A percentile compares a stretch with the other conserved stretches of the same genome.
Evolutionary conservation across 768 basidiomycete species (phyloP).

Genomic region (Lepiota brunneoincarnata): DNA sequence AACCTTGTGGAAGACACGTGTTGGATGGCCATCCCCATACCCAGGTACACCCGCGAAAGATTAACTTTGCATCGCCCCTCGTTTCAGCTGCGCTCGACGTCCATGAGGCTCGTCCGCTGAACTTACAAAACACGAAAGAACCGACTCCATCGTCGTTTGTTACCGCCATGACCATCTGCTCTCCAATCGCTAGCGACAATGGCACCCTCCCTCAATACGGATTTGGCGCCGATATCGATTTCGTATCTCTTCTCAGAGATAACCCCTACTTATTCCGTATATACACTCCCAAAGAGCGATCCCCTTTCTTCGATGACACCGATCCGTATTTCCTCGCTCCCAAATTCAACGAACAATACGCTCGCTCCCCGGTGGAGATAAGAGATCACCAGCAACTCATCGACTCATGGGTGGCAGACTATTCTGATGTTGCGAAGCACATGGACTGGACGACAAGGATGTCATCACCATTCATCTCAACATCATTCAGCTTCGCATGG

Average conservation of each 20-base stretch:
- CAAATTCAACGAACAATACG: slow-evolving; percentile 53
- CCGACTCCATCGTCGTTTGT: not conserved
- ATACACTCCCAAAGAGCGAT: slow-evolving; percentile 67
- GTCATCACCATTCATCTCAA: slow-evolving; percentile 67
- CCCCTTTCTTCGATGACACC: slow-evolving; percentile 48
- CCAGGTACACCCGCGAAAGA: not conserved
- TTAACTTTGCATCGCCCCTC: not conserved
- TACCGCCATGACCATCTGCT: slow-evolving; percentile 25
- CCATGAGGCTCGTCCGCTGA: slow-evolving; percentile 29
- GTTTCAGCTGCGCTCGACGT: slow-evolving; percentile 28
- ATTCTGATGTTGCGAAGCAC: slow-evolving; percentile 63
- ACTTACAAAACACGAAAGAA: slow-evolving; percentile 10
- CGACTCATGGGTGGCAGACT: slow-evolving; percentile 39
- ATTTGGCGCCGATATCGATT: slow-evolving; percentile 61
- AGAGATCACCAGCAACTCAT: slow-evolving; percentile 20
- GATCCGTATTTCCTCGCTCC: slow-evolving; percentile 71
- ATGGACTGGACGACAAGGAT: slow-evolving; percentile 79
- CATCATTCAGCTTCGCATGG: slow-evolving; percentile 82
- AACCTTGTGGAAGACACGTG: slow-evolving; percentile 28
- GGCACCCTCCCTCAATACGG: slow-evolving; percentile 66
- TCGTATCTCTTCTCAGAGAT: slow-evolving; percentile 54
- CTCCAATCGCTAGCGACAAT: slow-evolving; percentile 22
- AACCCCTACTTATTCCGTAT: slow-evolving; percentile 81
- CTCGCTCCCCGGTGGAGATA: slow-evolving; percentile 30
- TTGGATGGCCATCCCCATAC: slow-evolving; percentile 15